Base-by-base conservation (phyloP, 257 asterid genomes). In the Voacanga thouarsii region DNA sequence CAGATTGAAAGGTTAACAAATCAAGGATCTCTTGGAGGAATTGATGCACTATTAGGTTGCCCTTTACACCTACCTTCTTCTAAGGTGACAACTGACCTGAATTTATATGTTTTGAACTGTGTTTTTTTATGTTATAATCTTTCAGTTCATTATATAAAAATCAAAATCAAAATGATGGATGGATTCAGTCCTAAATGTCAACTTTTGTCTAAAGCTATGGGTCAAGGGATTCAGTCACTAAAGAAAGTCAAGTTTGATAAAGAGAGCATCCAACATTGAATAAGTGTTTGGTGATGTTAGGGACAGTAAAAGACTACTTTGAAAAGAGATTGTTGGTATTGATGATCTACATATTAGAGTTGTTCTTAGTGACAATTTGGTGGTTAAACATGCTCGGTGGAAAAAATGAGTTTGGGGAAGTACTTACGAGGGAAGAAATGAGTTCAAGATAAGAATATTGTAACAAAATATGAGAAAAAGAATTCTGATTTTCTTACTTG, bases 1-100 rank as follows among this genome's bases (percentile, higher is more conserved):
- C 82, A 92, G 97, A 89, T 89, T 78, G 97, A 93, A 89, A 88
- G 91, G 81, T 80, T 87, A 80, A 75, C 92, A 74, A 91, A 93
- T 88, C 91, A 86, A 83, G 97, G 96, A 77, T 91, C 97, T 72
- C 92, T 93, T 72, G 94, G 94, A 79, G 97, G 97, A 78, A 86
- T 93, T 68, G 97, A 93, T 89, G 97, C 97, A 53, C 97, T 93
- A 81, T 92, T 93, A 80, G 97, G 97, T 77, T 93, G 97, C 87
- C 97, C 97, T 80, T 71, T 93, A 76, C 89, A 93, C 84, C 97
- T 93, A 85, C 97, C 97, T 78, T 90, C 96, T 80, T 80, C 93
- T 59, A 93, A 93, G 97, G 97, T 91, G 82, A 82, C 84, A 67
- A 71, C 19, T 65, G 68, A 77, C 74, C 49, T 71, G 49, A 61